These are phyloP conservation scores for Ammopiptanthus mongolicus DNA, from an alignment of 306 rosid species.

Conservation along the genomic window DNA sequence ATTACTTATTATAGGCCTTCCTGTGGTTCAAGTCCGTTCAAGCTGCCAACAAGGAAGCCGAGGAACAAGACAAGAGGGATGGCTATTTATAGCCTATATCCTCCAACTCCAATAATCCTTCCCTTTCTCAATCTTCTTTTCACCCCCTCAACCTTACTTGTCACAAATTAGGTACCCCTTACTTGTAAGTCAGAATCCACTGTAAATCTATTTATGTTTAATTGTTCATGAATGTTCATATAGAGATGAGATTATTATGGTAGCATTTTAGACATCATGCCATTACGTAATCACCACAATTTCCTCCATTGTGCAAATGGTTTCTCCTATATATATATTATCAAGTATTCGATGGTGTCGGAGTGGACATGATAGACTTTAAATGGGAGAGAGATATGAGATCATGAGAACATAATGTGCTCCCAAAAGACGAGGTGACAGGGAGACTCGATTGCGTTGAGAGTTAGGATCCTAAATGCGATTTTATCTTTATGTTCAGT, in stretches of 20 bases:
- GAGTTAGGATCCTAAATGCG: no score
- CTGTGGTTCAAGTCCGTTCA: slow-evolving; percentile 89
- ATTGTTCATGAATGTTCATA: background rate
- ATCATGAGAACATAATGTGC: no score
- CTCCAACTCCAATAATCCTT: background rate
- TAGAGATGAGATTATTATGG: background rate
- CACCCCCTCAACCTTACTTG: background rate
- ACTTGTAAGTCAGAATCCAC: background rate
- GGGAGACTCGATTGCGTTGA: no score
- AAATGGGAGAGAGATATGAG: no score
- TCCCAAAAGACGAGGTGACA: no score
- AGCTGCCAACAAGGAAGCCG: slow-evolving; percentile 93
- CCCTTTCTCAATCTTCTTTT: background rate
- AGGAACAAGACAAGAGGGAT: slow-evolving; percentile 92
- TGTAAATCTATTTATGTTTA: slow-evolving; percentile 11
- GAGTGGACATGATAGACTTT: no score
- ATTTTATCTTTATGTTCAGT: no score
- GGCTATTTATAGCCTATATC: slow-evolving; percentile 58
- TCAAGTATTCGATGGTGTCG: no score
- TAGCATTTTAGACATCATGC: background rate
- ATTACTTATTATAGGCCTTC: slow-evolving; percentile 55
- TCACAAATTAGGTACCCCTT: background rate
- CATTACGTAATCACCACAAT: background rate
- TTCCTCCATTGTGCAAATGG: background rate
- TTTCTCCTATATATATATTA: no score